Conservation (phyloP, 495 filamentous ascomycete species). For the Penicillium lividum region DNA sequence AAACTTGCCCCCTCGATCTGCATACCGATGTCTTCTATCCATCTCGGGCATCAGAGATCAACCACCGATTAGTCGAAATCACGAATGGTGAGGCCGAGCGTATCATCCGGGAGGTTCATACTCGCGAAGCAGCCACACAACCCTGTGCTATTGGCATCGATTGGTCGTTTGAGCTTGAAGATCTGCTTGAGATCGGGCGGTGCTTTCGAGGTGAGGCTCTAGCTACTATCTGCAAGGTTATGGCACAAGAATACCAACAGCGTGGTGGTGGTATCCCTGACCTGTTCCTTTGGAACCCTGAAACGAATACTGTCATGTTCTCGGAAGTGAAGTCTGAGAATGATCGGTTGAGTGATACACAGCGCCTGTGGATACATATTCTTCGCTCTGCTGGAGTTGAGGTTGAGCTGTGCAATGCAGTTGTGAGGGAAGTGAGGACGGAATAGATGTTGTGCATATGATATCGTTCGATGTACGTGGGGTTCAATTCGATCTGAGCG, state of each 20-base stretch:
- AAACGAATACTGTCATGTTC: slow-evolving; percentile 70
- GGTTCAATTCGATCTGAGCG: neutral
- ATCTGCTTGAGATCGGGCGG: slow-evolving; percentile 76
- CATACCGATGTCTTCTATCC: slow-evolving; percentile 94
- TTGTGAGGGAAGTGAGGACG: slow-evolving; percentile 67
- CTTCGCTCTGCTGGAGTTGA: slow-evolving; percentile 76
- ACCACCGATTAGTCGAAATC: slow-evolving; percentile 82
- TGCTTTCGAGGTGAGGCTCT: slow-evolving; percentile 81
- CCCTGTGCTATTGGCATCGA: slow-evolving; percentile 88
- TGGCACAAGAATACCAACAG: slow-evolving; percentile 91
- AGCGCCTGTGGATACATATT: slow-evolving; percentile 96
- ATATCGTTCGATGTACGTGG: neutral
- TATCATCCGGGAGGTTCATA: slow-evolving; percentile 69
- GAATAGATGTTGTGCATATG: slow-evolving; percentile 4
- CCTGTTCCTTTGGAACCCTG: slow-evolving; percentile 78
- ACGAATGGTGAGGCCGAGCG: slow-evolving; percentile 68
- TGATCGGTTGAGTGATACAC: slow-evolving; percentile 93
- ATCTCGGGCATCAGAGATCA: slow-evolving; percentile 81
- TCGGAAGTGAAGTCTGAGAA: slow-evolving; percentile 93
- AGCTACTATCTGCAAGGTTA: slow-evolving; percentile 81
- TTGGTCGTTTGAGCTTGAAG: slow-evolving; percentile 83
- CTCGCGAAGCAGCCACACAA: slow-evolving; percentile 60
- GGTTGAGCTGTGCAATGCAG: slow-evolving; percentile 87
- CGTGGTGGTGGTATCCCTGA: slow-evolving; percentile 90
- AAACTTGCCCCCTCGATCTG: slow-evolving; percentile 90